These are phyloP conservation scores for Phylloporus arenicola DNA, from an alignment of 768 basidiomycete genomes.

Conservation along the genomic window DNA sequence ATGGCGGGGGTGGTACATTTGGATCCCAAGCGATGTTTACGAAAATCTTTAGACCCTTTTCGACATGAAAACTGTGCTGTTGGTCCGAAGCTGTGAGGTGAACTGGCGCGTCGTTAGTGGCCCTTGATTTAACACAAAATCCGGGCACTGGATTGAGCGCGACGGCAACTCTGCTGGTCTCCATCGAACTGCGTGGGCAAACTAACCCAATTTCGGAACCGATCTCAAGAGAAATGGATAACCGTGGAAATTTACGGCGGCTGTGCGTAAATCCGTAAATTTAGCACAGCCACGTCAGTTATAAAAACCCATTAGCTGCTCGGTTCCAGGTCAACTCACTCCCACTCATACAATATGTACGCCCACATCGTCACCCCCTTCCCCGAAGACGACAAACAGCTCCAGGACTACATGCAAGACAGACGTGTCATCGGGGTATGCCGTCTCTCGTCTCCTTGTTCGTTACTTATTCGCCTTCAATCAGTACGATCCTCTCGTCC, in stretches of 20 bases:
- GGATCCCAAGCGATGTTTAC: constrained; percentile 69
- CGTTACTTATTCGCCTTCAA: constrained; percentile 7
- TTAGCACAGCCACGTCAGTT: too few species aligned
- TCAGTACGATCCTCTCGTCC: constrained; percentile 94
- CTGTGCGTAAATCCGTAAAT: too few species aligned
- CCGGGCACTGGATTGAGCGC: constrained; percentile 56
- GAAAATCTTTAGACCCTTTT: constrained; percentile 58
- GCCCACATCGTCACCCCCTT: constrained; percentile 52
- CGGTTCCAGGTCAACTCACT: constrained; percentile 2
- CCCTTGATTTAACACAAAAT: constrained; percentile 64
- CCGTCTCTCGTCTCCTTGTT: background rate
- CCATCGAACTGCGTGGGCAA: constrained; percentile 14
- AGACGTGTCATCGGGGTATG: constrained; percentile 74
- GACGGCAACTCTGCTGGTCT: constrained; percentile 21
- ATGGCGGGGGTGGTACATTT: constrained; percentile 64
- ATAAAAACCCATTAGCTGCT: constrained; percentile 27
- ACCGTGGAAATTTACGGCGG: too few species aligned
- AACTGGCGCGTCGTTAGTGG: constrained; percentile 35
- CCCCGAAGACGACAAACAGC: constrained; percentile 58
- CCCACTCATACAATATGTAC: constrained; percentile 10
- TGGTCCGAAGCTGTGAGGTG: constrained; percentile 10
- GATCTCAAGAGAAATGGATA: too few species aligned
- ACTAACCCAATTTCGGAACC: constrained; percentile 6
- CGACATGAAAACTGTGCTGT: constrained; percentile 24
- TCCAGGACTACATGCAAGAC: constrained; percentile 75